Base-by-base conservation (phyloP, 805 yeast species). In the Pichia pseudocactophila region DNA sequence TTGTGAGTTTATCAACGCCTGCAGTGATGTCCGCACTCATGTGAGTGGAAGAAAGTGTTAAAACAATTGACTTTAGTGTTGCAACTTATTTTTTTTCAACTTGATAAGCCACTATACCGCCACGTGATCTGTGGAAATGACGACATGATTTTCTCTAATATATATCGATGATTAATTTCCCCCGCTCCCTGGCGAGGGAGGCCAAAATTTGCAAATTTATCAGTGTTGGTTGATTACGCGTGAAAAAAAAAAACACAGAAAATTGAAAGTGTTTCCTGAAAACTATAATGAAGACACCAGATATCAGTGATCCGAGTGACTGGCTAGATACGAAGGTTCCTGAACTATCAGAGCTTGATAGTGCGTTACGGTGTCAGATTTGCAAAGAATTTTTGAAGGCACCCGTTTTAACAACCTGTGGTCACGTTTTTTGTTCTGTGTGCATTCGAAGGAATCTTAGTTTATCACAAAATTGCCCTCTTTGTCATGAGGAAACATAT, bases 381-480 rank as follows among this genome's bases (percentile, higher is more conserved):
- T 89, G 97, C 61, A 85, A 88, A 53, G 96, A 87, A 46, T 76
- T 82, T 49, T 67, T 84, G 42, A 71, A 64, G 27, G 83, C 89
- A 0, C 96, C 97, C 1, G 85, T 86, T 30, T 63, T 82, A 34
- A 84, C 96, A 1, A 73, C 81, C 2, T 89, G 97, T 65, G 81
- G 84, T 30, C 97, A 89, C 59, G 80, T 89, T 1, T 89, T 87
- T 58, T 89, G 97, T 61, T 85, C 95, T 0, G 69, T 79, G 12
- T 89, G 97, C 58, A 83, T 89, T 25, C 68, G 96, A 44, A 74
- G 82, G 47, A 76, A 81, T 48, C 62, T 89, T 32, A 64, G 76
- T n/a, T 61, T 61, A 31, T 74, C 73, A 26, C 71, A 73, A 16
- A 65, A 70, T 45, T 89, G 97, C 55, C 96, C 97, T 0, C 62